A percentile compares a stretch with the other conserved stretches of the same genome.
These are phyloP conservation scores for Colletotrichum gigasporum DNA, from an alignment of 2,329 filamentous ascomycete species.

Conservation along the genomic window DNA sequence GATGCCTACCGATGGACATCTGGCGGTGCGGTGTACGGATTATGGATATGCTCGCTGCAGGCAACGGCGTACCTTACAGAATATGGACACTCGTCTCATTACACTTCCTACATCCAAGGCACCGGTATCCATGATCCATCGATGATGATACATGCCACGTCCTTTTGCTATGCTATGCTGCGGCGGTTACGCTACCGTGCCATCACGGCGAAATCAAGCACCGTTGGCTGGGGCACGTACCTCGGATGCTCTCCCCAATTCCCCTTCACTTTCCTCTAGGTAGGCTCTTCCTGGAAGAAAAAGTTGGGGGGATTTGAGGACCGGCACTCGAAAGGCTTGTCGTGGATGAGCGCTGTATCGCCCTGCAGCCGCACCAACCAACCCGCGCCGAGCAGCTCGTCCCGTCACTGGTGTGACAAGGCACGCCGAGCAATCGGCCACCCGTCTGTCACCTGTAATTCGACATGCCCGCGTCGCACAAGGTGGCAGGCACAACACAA, in stretches of 20 bases:
- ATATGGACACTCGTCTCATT: too few relatives aligned
- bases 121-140: too few relatives aligned
- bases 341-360: conserved; percentile 13
- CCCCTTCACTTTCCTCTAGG: conserved; percentile 17
- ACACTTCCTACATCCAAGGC: too few relatives aligned
- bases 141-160: too few relatives aligned
- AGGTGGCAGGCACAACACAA: neutral
- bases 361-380: conserved; percentile 27
- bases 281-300: conserved; percentile 16
- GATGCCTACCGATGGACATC: too few relatives aligned
- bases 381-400: conserved; percentile 17
- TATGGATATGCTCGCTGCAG: too few relatives aligned
- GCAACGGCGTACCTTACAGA: too few relatives aligned
- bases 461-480: conserved; percentile 13
- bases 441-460: conserved; percentile 7
- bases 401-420: conserved; percentile 24
- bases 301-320: conserved; percentile 17
- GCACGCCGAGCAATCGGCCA: conserved; percentile 1
- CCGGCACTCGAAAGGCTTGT: conserved; percentile 26
- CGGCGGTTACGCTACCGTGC: neutral
- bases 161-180: conserved; percentile 3
- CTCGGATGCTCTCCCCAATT: neutral
- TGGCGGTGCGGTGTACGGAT: too few relatives aligned
- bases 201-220: neutral
- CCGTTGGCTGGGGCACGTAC: neutral